Evolutionary conservation across 495 filamentous ascomycete species (phyloP), one percentile per base, ranked within the genome.

Genomic region (Hypoxylon intermedium): DNA sequence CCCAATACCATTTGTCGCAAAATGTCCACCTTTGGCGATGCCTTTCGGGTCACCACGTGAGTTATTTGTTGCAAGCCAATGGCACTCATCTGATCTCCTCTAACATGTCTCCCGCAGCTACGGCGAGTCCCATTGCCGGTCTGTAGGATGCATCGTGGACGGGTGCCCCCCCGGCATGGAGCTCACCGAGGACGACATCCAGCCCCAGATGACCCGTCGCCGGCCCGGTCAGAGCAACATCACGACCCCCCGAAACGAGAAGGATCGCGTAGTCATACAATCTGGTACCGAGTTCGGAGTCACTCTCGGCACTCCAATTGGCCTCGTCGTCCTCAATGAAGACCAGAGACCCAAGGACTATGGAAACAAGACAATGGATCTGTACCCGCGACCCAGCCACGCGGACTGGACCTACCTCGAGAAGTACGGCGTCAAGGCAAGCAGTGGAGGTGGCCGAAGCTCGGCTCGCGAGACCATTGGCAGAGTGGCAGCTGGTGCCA

Each of bases 391-490:
- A 28, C 94, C 94, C 7, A 91, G 87, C 72, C 94, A 98, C 74
- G 94, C 94, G 47, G 94, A 98, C 71, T 97, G 87, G 82, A 98
- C 94, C 60, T 98, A 98, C 74, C 83, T 96, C 41, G 88, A 93
- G 78, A 98, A 98, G 75, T 98, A 98, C 65, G 94, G 94, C 9
- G 88, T 98, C 50, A 94, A 96, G 79, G 92, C 95, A 5, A 90
- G 86, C 74, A 92, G 88, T 58, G 94, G 94, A 55, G 94, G 94
- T 60, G 95, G 94, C 20, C 84, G 95, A 59, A 94, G 90, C 74
- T 92, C 88, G 71, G 94, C 94, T 13, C 82, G 94, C 49, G 94
- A 98, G 82, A 98, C 94, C 7, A 97, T 98, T 65, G 80, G 92
- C 28, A 86, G 94, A 58, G 94, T 98, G 21, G 92, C 93, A 19